Evolutionary conservation across 768 basidiomycete species (phyloP).

Genomic region (Pleurotus djamor): DNA sequence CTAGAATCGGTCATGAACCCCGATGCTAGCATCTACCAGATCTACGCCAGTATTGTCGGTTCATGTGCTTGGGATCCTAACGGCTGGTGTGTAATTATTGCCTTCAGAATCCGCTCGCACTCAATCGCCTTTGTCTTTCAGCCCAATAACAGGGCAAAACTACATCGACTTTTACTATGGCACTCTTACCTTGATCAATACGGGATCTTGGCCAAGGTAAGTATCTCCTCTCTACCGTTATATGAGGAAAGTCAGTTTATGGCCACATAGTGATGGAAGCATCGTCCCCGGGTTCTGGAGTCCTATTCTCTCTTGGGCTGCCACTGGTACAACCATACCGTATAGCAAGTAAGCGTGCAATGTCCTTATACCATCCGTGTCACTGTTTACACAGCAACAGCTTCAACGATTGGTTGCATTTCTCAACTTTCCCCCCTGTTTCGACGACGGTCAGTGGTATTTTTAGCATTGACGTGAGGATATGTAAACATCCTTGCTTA

Average conservation of each 20-base stretch:
- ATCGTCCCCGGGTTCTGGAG: conserved; percentile 7
- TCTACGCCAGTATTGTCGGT: conserved; percentile 16
- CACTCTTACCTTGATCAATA: conserved; percentile 6
- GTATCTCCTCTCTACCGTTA: too few relatives aligned
- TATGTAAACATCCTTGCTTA: neutral
- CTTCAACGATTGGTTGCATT: conserved; percentile 13
- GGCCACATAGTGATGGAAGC: neutral
- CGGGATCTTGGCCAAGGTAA: conserved; percentile 8
- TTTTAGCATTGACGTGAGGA: neutral
- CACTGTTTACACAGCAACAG: too few relatives aligned
- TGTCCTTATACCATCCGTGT: too few relatives aligned
- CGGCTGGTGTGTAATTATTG: conserved; percentile 14
- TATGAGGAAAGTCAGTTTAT: too few relatives aligned
- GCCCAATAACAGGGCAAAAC: conserved; percentile 17
- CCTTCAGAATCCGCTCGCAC: too few relatives aligned
- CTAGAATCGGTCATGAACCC: too few relatives aligned
- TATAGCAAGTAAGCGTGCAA: conserved; percentile 9
- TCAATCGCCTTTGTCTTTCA: too few relatives aligned
- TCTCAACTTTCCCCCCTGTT: conserved; percentile 5
- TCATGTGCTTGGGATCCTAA: conserved; percentile 12
- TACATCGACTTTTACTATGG: conserved; percentile 17
- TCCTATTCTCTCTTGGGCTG: conserved; percentile 9
- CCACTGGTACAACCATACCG: conserved; percentile 8
- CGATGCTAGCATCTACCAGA: too few relatives aligned
- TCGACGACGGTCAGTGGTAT: neutral